These are phyloP conservation scores for Onygenales sp. DNA, from an alignment of 2,329 filamentous ascomycete species.

Conservation along the genomic window DNA sequence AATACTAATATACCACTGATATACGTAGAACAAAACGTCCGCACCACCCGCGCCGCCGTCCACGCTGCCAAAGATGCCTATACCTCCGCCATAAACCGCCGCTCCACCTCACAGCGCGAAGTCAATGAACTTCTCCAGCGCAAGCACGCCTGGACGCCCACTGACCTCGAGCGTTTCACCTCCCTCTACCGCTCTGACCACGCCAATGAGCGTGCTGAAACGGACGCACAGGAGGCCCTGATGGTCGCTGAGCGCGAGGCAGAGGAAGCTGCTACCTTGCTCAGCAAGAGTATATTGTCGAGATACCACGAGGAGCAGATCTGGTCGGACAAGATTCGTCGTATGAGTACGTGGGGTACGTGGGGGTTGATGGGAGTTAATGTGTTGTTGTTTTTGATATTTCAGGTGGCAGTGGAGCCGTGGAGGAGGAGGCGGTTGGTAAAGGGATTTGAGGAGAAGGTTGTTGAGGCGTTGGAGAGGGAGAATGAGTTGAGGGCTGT, in stretches of 20 bases:
- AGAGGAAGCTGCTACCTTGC: constrained; percentile 62
- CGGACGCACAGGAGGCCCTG: constrained; percentile 60
- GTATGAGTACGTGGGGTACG: constrained; percentile 96
- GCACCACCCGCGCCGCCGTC: constrained; percentile 52
- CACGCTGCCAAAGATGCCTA: constrained; percentile 65
- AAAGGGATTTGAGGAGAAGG: constrained; percentile 70
- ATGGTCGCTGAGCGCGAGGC: constrained; percentile 68
- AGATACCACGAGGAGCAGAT: constrained; percentile 99
- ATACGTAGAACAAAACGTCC: constrained; percentile 42
- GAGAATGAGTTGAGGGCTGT: constrained; percentile 32
- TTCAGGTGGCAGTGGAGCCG: constrained; percentile 85
- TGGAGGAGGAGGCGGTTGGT: constrained; percentile 79
- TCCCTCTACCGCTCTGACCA: constrained; percentile 86
- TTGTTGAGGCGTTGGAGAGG: constrained; percentile 60
- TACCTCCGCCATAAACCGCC: constrained; percentile 71
- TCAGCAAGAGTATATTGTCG: constrained; percentile 75
- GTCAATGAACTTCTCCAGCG: constrained; percentile 88
- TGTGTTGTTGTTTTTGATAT: constrained; percentile 73
- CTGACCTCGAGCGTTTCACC: constrained; percentile 90
- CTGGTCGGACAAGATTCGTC: constrained; percentile 93
- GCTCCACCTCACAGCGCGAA: constrained; percentile 86
- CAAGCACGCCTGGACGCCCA: constrained; percentile 82
- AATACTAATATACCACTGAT: constrained; percentile 6
- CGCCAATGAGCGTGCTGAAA: constrained; percentile 77
- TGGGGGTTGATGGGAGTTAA: constrained; percentile 98